Evolutionary conservation across 1,284 basidiomycete genomes (phyloP).

Genomic region (Porodaedalea pini): DNA sequence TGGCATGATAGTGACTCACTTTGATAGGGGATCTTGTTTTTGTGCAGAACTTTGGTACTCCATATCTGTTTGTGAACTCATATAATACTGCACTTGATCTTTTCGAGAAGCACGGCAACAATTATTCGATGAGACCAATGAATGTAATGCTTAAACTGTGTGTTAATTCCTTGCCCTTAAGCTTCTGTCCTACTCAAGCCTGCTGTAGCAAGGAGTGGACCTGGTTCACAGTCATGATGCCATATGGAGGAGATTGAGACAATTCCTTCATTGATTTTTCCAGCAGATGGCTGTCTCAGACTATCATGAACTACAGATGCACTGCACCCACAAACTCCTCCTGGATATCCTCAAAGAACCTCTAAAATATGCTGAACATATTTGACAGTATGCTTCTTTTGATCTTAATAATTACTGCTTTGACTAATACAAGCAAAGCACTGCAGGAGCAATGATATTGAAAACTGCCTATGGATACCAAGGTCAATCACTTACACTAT

Average conservation of each 20-base stretch:
- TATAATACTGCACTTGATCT: constrained; percentile 24
- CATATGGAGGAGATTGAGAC: constrained; percentile 5
- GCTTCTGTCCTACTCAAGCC: not conserved
- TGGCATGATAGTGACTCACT: too few species aligned
- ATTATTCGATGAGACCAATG: constrained; percentile 25
- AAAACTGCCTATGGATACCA: constrained; percentile 13
- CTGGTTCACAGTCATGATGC: constrained; percentile 10
- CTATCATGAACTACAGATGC: not conserved
- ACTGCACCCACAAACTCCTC: not conserved
- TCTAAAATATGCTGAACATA: not conserved
- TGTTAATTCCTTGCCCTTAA: not conserved
- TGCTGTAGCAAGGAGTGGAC: constrained; percentile 1
- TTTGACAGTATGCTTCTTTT: not conserved
- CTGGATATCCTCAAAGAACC: not conserved
- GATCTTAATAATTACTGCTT: not conserved
- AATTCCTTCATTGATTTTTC: constrained; percentile 5
- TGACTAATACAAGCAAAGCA: not conserved
- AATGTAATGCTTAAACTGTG: constrained; percentile 20
- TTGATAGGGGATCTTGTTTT: constrained; percentile 25
- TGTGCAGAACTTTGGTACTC: constrained; percentile 24
- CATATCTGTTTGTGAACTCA: constrained; percentile 27
- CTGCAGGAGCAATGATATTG: constrained; percentile 4
- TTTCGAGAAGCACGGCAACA: constrained; percentile 24
- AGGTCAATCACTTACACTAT: not conserved
- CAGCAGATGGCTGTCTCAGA: not conserved